Conservation (phyloP, 495 filamentous ascomycete species). For the Neurospora intermedia region DNA sequence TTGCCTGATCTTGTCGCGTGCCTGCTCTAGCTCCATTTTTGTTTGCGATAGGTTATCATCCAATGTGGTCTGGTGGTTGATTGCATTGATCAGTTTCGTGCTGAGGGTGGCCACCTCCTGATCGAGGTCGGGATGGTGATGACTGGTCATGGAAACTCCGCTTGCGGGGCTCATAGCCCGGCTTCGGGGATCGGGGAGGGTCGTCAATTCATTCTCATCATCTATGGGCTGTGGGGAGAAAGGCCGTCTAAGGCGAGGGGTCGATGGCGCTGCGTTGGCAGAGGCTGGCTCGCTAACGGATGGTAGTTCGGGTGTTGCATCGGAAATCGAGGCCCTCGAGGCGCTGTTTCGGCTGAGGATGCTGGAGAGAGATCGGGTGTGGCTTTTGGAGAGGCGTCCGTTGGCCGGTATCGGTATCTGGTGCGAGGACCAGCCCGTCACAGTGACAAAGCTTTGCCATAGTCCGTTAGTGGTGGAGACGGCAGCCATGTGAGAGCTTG, state of each 20-base stretch:
- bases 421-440: conserved; percentile 42
- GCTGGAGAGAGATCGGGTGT: conserved; percentile 39
- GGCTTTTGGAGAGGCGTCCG: conserved; percentile 30
- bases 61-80: conserved; percentile 89
- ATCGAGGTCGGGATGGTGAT: conserved; percentile 64
- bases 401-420: conserved; percentile 17
- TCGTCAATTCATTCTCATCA: conserved; percentile 37
- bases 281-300: neutral
- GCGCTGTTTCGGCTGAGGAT: conserved; percentile 16
- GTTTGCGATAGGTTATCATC: conserved; percentile 80
- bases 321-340: conserved; percentile 6
- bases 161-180: conserved; percentile 27
- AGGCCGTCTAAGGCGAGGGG: conserved; percentile 22
- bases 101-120: conserved; percentile 84
- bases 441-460: conserved; percentile 36
- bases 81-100: conserved; percentile 91
- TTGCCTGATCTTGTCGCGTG: conserved; percentile 53
- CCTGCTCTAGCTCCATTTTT: conserved; percentile 70
- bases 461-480: conserved; percentile 19
- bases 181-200: conserved; percentile 38
- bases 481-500: conserved; percentile 14
- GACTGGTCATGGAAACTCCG: conserved; percentile 11
- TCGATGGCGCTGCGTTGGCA: conserved; percentile 5
- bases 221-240: conserved; percentile 22
- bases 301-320: neutral